These are phyloP conservation scores for Pascua sp. DNA, from an alignment of 1,284 basidiomycete genomes.

Conservation along the genomic window DNA sequence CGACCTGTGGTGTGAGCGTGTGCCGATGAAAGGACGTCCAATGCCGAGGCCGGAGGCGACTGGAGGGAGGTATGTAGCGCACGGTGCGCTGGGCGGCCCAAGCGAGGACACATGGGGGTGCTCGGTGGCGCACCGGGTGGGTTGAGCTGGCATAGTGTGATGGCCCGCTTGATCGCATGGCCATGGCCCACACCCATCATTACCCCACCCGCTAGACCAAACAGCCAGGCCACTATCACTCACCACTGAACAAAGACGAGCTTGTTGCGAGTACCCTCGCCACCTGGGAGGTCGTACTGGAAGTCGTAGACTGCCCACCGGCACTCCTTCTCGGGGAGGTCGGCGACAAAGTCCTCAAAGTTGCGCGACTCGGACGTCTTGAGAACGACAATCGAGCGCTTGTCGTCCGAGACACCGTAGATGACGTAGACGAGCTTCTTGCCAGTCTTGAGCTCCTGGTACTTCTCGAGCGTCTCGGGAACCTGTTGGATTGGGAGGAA, in stretches of 20 bases:
- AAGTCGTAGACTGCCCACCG: slow-evolving; percentile 93
- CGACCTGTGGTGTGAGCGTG: slow-evolving; percentile 58
- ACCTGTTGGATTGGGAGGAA: slow-evolving; percentile 22
- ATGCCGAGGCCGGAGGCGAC: too few species aligned
- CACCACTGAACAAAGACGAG: slow-evolving; percentile 60
- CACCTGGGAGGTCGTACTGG: slow-evolving; percentile 74
- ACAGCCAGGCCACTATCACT: not conserved
- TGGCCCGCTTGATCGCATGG: too few species aligned
- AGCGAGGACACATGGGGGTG: too few species aligned
- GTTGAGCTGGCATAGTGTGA: too few species aligned
- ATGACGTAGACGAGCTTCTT: slow-evolving; percentile 86
- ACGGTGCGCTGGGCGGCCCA: too few species aligned
- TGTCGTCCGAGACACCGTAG: slow-evolving; percentile 64
- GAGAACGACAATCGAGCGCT: slow-evolving; percentile 72
- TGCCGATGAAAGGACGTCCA: too few species aligned
- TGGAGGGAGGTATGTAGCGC: too few species aligned
- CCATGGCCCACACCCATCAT: too few species aligned
- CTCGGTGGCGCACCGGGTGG: too few species aligned
- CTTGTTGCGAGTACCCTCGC: slow-evolving; percentile 81
- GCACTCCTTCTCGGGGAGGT: slow-evolving; percentile 73
- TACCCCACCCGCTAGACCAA: not conserved
- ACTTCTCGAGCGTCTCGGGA: slow-evolving; percentile 60
- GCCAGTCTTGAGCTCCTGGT: slow-evolving; percentile 73
- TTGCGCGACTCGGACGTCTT: slow-evolving; percentile 56
- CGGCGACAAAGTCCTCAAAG: slow-evolving; percentile 74